Conservation (phyloP, 2,329 filamentous ascomycete species). For the Cadophora luteo-olivacea region DNA sequence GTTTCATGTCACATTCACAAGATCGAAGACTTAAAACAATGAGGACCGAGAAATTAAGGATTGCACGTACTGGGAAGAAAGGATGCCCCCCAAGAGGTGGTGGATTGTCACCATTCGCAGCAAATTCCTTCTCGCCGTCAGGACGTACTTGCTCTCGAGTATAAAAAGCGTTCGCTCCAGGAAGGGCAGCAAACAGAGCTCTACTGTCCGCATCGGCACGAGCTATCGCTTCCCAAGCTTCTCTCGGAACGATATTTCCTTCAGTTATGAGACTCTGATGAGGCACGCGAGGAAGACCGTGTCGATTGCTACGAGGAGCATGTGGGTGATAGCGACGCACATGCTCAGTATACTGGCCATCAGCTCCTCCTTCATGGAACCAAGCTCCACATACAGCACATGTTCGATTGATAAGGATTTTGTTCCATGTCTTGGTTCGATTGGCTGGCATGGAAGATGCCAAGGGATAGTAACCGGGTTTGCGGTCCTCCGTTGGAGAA, state of each 20-base stretch:
- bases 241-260: neutral
- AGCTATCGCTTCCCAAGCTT: neutral
- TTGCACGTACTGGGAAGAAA: neutral
- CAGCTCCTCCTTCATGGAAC: neutral
- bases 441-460: neutral
- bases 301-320: neutral
- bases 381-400: neutral
- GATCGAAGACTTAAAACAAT: neutral
- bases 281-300: neutral
- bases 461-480: neutral
- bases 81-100: neutral
- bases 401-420: neutral
- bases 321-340: neutral
- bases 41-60: neutral
- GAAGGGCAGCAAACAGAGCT: neutral
- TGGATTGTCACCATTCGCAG: neutral
- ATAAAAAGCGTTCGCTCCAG: neutral
- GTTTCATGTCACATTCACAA: neutral
- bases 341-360: slow-evolving; percentile 1
- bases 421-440: neutral
- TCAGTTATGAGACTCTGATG: neutral
- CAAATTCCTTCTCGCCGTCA: neutral
- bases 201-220: neutral
- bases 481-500: neutral
- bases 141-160: neutral